Percentiles rank a stretch among this genome's conserved stretches.
Evolutionary conservation across 2,329 filamentous ascomycete genomes (phyloP).

Genomic region (Neurospora sp.): DNA sequence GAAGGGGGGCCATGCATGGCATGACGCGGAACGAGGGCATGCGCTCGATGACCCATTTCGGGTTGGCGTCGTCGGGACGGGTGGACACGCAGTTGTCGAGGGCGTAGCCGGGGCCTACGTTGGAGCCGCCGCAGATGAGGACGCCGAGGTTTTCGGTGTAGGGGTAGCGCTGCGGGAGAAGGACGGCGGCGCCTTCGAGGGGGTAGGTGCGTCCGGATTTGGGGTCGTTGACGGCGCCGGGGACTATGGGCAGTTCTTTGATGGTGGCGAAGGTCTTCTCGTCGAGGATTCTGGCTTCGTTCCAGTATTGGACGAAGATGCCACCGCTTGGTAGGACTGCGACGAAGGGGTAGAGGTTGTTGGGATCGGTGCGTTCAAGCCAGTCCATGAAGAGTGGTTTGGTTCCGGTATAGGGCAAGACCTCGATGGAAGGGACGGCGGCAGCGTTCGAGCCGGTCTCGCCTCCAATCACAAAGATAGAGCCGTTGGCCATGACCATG

Average conservation of each 20-base stretch:
- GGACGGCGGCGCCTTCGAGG: conserved; percentile 42
- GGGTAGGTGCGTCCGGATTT: conserved; percentile 45
- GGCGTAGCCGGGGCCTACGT: conserved; percentile 35
- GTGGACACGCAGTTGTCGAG: conserved; percentile 51
- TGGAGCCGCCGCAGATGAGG: conserved; percentile 47
- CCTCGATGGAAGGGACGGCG: conserved; percentile 40
- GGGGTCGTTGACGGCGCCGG: conserved; percentile 42
- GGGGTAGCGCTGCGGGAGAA: conserved; percentile 45
- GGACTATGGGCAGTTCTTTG: conserved; percentile 41
- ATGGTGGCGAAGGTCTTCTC: conserved; percentile 38
- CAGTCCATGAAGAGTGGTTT: conserved; percentile 38
- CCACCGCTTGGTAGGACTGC: conserved; percentile 41
- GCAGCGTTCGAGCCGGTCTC: conserved; percentile 42
- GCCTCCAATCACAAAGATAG: conserved; percentile 43
- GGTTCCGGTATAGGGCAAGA: conserved; percentile 37
- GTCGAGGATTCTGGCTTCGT: conserved; percentile 46
- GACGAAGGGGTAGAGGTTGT: conserved; percentile 51
- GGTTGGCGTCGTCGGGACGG: conserved; percentile 35
- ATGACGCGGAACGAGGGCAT: conserved; percentile 48
- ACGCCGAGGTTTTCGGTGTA: conserved; percentile 37
- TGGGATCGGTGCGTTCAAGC: conserved; percentile 43
- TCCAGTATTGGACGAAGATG: conserved; percentile 49
- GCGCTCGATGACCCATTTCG: conserved; percentile 45
- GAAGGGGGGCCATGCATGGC: conserved; percentile 42
- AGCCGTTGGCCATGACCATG: conserved; percentile 46